Percentiles rank a stretch among this genome's conserved stretches.
These are phyloP conservation scores for Microglena sp. DNA, from an alignment of 139 green algal genomes.

Conservation along the genomic window DNA sequence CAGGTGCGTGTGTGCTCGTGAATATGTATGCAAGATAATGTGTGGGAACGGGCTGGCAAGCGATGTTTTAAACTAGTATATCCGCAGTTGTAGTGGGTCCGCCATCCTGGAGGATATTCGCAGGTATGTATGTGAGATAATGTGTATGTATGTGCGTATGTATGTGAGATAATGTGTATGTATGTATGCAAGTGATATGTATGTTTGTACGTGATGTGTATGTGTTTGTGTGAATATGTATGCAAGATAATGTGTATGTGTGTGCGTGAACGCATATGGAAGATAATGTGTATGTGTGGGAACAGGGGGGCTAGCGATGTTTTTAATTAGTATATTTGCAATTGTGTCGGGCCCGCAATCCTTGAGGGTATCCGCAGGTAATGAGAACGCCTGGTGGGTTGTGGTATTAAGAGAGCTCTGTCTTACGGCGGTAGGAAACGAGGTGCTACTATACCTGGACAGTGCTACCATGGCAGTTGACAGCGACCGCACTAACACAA, in stretches of 20 bases:
- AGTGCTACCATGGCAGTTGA: too few relatives aligned
- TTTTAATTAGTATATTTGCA: conserved; percentile 31
- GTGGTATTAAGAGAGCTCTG: too few relatives aligned
- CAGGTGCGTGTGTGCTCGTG: conserved; percentile 16
- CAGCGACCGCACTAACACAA: too few relatives aligned
- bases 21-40: too few relatives aligned
- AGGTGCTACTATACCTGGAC: too few relatives aligned
- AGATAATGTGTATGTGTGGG: too few relatives aligned
- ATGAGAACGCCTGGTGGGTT: too few relatives aligned
- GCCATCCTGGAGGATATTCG: conserved; percentile 31
- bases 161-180: too few relatives aligned
- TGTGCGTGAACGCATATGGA: not conserved
- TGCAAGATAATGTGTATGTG: not conserved
- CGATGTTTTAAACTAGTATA: conserved; percentile 31
- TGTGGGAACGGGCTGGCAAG: conserved; percentile 15
- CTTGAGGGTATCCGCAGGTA: conserved; percentile 35
- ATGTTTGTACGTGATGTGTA: too few relatives aligned
- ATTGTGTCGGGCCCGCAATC: conserved; percentile 1
- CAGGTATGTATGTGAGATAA: conserved; percentile 17
- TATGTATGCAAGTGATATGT: too few relatives aligned
- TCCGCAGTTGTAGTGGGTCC: conserved; percentile 14
- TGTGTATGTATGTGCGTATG: too few relatives aligned
- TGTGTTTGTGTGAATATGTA: not conserved
- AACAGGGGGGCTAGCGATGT: conserved; percentile 22
- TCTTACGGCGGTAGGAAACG: too few relatives aligned